These are phyloP conservation scores for Colletotrichum kahawae DNA, from an alignment of 2,329 filamentous ascomycete genomes.

Conservation along the genomic window DNA sequence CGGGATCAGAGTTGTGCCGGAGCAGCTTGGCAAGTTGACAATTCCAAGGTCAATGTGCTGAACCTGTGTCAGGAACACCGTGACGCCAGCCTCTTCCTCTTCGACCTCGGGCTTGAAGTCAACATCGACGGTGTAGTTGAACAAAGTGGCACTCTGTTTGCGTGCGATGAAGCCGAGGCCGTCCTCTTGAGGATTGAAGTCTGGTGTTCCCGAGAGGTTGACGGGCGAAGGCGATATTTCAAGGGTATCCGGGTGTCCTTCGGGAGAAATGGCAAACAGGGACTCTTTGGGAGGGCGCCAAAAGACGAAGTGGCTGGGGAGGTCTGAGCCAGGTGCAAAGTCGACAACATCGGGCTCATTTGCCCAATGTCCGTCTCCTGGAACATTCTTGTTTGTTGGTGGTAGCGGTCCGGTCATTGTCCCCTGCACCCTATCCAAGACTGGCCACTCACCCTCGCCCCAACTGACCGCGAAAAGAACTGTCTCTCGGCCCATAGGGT, in stretches of 20 bases:
- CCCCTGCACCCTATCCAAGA: constrained; percentile 46
- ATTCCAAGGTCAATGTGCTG: constrained; percentile 56
- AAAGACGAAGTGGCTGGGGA: constrained; percentile 51
- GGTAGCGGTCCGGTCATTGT: constrained; percentile 48
- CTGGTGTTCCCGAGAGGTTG: constrained; percentile 24
- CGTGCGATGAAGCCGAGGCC: constrained; percentile 52
- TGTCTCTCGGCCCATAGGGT: constrained; percentile 61
- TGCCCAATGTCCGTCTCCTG: constrained; percentile 46
- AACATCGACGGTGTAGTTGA: constrained; percentile 54
- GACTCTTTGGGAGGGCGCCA: constrained; percentile 48
- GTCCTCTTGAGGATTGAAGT: constrained; percentile 48
- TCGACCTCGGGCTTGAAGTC: constrained; percentile 40
- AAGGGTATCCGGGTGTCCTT: constrained; percentile 41
- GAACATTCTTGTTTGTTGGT: constrained; percentile 30
- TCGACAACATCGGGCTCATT: constrained; percentile 47
- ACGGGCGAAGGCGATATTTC: constrained; percentile 21
- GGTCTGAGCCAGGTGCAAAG: constrained; percentile 40
- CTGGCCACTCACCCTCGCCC: constrained; percentile 53
- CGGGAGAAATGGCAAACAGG: constrained; percentile 40
- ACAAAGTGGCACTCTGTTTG: constrained; percentile 60
- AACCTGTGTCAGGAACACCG: constrained; percentile 57
- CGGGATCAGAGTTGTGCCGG: constrained; percentile 27
- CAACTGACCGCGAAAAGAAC: constrained; percentile 54
- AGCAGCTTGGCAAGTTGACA: constrained; percentile 31
- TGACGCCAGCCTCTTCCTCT: constrained; percentile 58